Evolutionary conservation across 1,139 yeast genomes (phyloP), one percentile per base, ranked within the genome.

Genomic region (Wickerhamiella pararugosa): DNA sequence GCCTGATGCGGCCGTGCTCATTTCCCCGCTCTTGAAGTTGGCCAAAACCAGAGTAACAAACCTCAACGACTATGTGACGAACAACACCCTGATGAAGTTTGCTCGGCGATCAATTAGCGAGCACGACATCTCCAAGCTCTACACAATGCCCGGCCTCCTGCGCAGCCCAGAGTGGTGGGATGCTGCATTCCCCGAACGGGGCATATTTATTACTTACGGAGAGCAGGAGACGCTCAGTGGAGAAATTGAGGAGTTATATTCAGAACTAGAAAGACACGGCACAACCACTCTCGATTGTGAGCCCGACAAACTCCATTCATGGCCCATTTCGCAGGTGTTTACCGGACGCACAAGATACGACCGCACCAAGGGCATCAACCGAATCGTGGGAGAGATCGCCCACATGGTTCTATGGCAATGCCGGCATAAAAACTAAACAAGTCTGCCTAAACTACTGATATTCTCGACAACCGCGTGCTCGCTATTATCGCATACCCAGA

Each of bases 121-220:
- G 5, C 26, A 30, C 5, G 44, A 41, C 7, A 30, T 41, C 6
- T 30, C 39, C 21, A 32, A 59, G 34, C 53, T 53, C n/a, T 52
- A 60, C 35, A 56, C 58, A 32, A 60, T 57, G 39, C 70, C 71
- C 0, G 63, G 63, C 1, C 44, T 52, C 11, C 60, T 68, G 45
- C 51, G 53, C 28, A 61, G 62, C 29, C 37, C 46, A 6, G 56
- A 56, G 5, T 54, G 63, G 52, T 69, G 73, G 73, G 45, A 54
- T n/a, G 49, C 51, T 5, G 64, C 69, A 5, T 53, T 65, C 30
- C 73, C 73, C 0, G 48, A 48, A 9, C 48, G 50, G 5, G 70
- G 70, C 0, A 49, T 61, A 5, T 53, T 63, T 9, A 40, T 68
- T 6, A 51, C 57, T n/a, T 66, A 60, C 52, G 73, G 73, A 5